Percentiles rank a stretch among this genome's conserved stretches.
phyloP scores from a whole-genome alignment of 495 filamentous ascomycete genomes.

The Tuber microsphaerosporum region DNA sequence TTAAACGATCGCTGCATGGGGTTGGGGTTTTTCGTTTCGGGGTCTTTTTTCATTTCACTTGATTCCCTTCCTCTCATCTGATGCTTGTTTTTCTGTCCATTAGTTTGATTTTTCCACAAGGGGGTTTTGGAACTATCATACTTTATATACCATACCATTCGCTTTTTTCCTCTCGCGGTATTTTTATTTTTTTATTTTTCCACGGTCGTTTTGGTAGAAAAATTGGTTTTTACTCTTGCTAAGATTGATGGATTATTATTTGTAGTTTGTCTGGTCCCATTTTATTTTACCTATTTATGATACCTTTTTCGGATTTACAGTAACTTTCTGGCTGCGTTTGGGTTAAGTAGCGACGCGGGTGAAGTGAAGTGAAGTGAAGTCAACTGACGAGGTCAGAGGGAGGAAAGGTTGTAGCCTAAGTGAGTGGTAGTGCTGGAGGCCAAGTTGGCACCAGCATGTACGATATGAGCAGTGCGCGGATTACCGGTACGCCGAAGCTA shows the following conservation, averaged over 20 bases:
- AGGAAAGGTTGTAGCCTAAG: background rate
- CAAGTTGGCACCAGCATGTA: background rate
- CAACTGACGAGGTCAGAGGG: background rate
- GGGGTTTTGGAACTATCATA: background rate
- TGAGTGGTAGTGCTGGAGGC: background rate
- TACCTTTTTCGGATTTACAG: background rate
- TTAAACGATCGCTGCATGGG: constrained; percentile 17
- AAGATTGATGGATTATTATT: background rate
- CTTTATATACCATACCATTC: constrained; percentile 26
- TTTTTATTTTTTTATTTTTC: constrained; percentile 9
- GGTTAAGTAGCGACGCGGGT: background rate
- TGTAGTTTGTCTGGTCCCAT: background rate
- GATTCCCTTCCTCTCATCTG: constrained; percentile 21
- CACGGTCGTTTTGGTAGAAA: constrained; percentile 5
- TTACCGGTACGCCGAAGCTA: background rate
- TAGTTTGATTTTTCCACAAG: constrained; percentile 6
- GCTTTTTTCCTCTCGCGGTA: constrained; percentile 6
- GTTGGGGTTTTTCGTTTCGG: constrained; percentile 18
- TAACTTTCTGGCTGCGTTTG: background rate
- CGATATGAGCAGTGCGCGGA: background rate
- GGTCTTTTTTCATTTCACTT: constrained; percentile 7
- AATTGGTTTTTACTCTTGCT: background rate
- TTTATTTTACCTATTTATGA: background rate
- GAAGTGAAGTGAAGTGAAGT: background rate
- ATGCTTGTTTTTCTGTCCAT: constrained; percentile 12